phyloP scores from a whole-genome alignment of 208 protist species.

The Trypanosoma rangeli region DNA sequence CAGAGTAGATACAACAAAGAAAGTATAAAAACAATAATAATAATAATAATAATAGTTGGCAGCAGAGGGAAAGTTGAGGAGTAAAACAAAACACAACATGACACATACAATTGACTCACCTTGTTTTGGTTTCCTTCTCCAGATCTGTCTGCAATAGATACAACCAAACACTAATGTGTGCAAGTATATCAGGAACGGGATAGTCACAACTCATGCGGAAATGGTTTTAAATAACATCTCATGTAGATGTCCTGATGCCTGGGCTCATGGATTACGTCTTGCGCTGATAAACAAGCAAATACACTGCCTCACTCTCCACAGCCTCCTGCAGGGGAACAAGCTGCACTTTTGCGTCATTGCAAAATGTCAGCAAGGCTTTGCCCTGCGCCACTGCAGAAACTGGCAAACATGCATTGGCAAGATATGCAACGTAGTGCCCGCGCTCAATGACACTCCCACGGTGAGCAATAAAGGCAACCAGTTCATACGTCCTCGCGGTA shows the following conservation, averaged over 20 bases:
- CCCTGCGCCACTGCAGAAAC: not conserved
- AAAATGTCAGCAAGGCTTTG: slow-evolving; percentile 41
- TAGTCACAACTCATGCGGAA: not conserved
- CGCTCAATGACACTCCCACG: slow-evolving; percentile 45
- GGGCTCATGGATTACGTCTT: slow-evolving; percentile 3
- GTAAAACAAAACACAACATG: too few relatives aligned
- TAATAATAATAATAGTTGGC: not conserved
- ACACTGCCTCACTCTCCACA: slow-evolving; percentile 57
- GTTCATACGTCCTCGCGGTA: slow-evolving; percentile 45
- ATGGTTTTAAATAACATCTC: slow-evolving; percentile 4
- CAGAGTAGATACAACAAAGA: slow-evolving; percentile 1
- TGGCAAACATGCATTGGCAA: slow-evolving; percentile 19
- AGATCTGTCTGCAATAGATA: too few relatives aligned
- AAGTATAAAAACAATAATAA: slow-evolving; percentile 9
- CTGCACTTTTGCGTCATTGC: slow-evolving; percentile 66
- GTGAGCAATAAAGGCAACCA: slow-evolving; percentile 71
- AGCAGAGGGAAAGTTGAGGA: too few relatives aligned
- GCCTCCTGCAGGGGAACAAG: slow-evolving; percentile 21
- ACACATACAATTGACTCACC: too few relatives aligned
- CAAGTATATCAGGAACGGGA: too few relatives aligned
- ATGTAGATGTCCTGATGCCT: not conserved
- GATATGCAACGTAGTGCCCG: slow-evolving; percentile 85
- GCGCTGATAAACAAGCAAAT: slow-evolving; percentile 80
- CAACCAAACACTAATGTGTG: too few relatives aligned
- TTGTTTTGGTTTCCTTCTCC: too few relatives aligned